Conservation (phyloP, 306 rosid species). For the Argentina anserina region DNA sequence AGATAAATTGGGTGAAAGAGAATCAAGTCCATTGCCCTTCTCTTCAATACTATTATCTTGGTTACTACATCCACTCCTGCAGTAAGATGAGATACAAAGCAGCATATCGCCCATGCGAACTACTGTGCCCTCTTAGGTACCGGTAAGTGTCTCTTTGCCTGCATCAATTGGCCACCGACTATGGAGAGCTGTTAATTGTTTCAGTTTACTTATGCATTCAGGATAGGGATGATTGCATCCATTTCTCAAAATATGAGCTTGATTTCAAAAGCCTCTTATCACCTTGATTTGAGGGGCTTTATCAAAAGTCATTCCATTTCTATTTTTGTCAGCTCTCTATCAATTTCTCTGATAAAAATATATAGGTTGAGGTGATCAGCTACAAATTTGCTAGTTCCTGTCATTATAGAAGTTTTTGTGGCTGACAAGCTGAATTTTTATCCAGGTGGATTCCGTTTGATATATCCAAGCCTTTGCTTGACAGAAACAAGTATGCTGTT, state of each 20-base stretch:
- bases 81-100: slow-evolving; percentile 97
- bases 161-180: background rate
- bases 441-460: slow-evolving; percentile 88
- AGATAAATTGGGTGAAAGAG: slow-evolving; percentile 85
- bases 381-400: background rate
- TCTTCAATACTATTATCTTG: slow-evolving; percentile 88
- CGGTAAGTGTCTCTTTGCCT: slow-evolving; percentile 55
- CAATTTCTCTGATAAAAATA: background rate
- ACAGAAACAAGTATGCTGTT: slow-evolving; percentile 60
- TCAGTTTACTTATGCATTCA: background rate
- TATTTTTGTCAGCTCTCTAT: background rate
- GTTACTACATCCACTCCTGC: slow-evolving; percentile 92
- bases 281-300: background rate
- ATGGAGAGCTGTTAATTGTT: background rate
- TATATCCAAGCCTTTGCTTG: slow-evolving; percentile 71
- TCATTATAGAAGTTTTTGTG: background rate
- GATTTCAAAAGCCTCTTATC: background rate
- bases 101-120: slow-evolving; percentile 79
- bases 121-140: slow-evolving; percentile 88
- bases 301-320: background rate
- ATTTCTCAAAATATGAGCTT: background rate
- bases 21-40: slow-evolving; percentile 69
- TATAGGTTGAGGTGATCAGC: background rate
- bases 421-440: slow-evolving; percentile 31
- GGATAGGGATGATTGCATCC: slow-evolving; percentile 4